These are phyloP conservation scores for Scheffersomyces illinoinensis DNA, from an alignment of 1,139 yeast genomes.

Conservation along the genomic window DNA sequence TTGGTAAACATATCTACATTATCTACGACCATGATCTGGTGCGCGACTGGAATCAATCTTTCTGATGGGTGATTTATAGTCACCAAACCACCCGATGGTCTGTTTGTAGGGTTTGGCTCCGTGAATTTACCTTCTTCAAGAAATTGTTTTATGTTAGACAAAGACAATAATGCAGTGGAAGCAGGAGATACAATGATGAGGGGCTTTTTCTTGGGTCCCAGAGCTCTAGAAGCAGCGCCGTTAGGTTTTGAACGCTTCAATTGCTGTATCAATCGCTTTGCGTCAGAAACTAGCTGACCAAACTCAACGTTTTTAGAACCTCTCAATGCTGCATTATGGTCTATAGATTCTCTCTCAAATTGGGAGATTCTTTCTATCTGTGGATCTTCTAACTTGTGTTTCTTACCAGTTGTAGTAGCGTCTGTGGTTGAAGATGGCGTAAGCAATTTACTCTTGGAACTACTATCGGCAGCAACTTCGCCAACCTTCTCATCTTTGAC, in stretches of 20 bases:
- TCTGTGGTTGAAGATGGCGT: constrained; percentile 2
- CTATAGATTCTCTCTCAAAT: constrained; percentile 67
- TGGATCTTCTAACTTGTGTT: constrained; percentile 50
- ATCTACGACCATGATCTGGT: constrained; percentile 77
- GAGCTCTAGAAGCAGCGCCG: constrained; percentile 10
- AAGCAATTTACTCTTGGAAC: constrained; percentile 1
- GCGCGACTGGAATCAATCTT: constrained; percentile 53
- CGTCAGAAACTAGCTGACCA: constrained; percentile 71
- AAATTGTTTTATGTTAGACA: constrained; percentile 80
- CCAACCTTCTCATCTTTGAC: constrained; percentile 25
- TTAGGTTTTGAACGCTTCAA: constrained; percentile 43
- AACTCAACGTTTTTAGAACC: constrained; percentile 79
- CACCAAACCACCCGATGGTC: constrained; percentile 46
- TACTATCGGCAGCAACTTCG: constrained; percentile 7
- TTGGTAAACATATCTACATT: constrained; percentile 86
- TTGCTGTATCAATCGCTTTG: constrained; percentile 59
- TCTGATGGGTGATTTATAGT: constrained; percentile 59
- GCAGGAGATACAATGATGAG: constrained; percentile 92
- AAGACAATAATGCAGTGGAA: constrained; percentile 82
- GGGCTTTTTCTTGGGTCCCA: constrained; percentile 63
- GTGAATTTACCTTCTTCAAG: constrained; percentile 74
- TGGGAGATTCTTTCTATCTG: constrained; percentile 52
- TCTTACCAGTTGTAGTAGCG: constrained; percentile 13
- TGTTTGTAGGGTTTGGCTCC: constrained; percentile 50
- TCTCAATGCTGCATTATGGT: constrained; percentile 78